Base-by-base conservation (phyloP, 2,329 filamentous ascomycete genomes). In the Sordariomycetes sp. region DNA sequence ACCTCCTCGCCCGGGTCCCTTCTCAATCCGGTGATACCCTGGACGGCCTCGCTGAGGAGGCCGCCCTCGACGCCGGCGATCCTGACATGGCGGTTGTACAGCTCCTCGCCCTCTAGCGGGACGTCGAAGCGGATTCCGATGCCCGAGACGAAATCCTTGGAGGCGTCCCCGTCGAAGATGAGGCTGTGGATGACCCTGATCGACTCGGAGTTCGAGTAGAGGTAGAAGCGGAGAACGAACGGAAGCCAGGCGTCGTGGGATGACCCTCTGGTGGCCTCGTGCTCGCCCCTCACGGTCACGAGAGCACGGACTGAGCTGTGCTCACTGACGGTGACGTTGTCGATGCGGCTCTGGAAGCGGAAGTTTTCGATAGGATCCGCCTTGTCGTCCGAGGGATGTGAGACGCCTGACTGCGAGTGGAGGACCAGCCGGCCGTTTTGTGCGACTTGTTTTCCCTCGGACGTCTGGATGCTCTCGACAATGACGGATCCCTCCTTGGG, bases 11-110 rank as follows among this genome's bases (percentile, higher is more conserved):
- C 80, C 0, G 82, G 81, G 54, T 83, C 81, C 57, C 74, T 65
- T 1, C 83, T 73, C 3, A 86, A 69, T 1, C 83, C 83, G 0
- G 82, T 83, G 14, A 86, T 73, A 1, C 82, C 81, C 62, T 83
- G 76, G 0, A 85, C 79, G 0, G 79, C 79, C 64, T 86, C 83
- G 22, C 72, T 76, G 0, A 86, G 69, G 7, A 85, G 65, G 0
- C 81, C 81, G 0, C 79, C 79, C 3, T 79, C 73, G 0, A 76
- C 74, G 14, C 81, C 81, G 0, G 79, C 76, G 22, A 86, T 71
- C 10, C 81, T 71, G 6, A 86, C 66, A 59, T 86, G 82, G 2
- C 82, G 79, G 65, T 86, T 76, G 64, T 83, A 83, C 7, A 79
- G 64, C 60, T 81, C 72, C 43, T 82, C 77, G 0, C 69, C 73